Percentiles rank a stretch among this genome's conserved stretches.
These are phyloP conservation scores for Lathyrus tuberosus DNA, from an alignment of 306 rosid genomes.

Conservation along the genomic window DNA sequence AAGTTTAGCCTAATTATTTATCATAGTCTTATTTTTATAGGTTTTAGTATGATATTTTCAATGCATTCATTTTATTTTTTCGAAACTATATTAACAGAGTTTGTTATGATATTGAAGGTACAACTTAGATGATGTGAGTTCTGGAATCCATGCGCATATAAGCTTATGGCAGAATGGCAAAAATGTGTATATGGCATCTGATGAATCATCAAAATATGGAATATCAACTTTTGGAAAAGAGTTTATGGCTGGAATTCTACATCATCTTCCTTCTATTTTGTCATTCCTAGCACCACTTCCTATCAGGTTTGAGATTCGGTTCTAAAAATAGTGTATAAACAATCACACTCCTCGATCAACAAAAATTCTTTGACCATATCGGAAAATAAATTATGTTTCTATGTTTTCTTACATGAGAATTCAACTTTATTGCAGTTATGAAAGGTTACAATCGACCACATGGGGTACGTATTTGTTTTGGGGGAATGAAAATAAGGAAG, in stretches of 20 bases:
- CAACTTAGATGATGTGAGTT: conserved; percentile 73
- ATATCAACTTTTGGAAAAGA: too few species aligned
- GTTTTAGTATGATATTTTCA: too few species aligned
- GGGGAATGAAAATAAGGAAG: conserved; percentile 92
- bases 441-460: conserved; percentile 73
- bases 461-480: conserved; percentile 93
- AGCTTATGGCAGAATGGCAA: conserved; percentile 76
- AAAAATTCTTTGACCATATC: too few species aligned
- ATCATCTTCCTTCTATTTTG: conserved; percentile 74
- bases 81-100: too few species aligned
- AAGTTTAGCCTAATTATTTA: background rate
- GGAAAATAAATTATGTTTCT: too few species aligned
- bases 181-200: conserved; percentile 19
- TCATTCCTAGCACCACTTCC: conserved; percentile 84
- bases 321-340: too few species aligned
- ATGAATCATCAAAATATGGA: too few species aligned
- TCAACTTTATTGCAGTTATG: conserved; percentile 59
- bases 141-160: conserved; percentile 85
- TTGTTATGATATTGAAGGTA: conserved; percentile 53
- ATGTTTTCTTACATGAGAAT: background rate
- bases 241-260: conserved; percentile 72
- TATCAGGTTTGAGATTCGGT: conserved; percentile 56
- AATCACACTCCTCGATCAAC: too few species aligned
- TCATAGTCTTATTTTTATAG: too few species aligned
- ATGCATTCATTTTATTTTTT: too few species aligned